phyloP scores from a whole-genome alignment of 257 asterid genomes.

The Rehmannia glutinosa region DNA sequence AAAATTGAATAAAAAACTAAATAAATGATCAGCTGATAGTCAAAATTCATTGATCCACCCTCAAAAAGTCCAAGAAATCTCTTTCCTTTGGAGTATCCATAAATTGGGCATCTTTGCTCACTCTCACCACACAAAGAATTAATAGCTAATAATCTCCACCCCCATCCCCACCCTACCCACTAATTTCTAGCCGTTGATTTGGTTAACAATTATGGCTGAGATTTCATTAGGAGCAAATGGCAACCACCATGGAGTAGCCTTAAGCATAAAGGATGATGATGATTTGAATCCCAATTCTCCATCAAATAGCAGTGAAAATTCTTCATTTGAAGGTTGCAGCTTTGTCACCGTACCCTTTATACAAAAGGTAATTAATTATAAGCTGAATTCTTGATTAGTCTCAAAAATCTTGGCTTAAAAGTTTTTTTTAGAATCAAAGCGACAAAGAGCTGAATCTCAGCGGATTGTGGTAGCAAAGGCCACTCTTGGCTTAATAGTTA shows the following conservation, averaged over 20 bases:
- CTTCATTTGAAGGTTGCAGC: slow-evolving; percentile 27
- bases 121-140: neutral
- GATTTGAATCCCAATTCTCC: slow-evolving; percentile 1
- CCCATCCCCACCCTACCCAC: neutral
- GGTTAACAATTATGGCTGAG: slow-evolving; percentile 43
- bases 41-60: slow-evolving; percentile 33
- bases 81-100: too few species aligned
- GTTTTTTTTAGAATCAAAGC: too few species aligned
- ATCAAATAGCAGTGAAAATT: neutral
- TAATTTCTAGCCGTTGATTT: neutral
- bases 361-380: slow-evolving; percentile 59
- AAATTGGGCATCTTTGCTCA: slow-evolving; percentile 16
- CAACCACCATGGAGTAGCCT: slow-evolving; percentile 28
- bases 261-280: slow-evolving; percentile 52
- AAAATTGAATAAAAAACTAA: neutral
- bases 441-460: too few species aligned
- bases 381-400: too few species aligned
- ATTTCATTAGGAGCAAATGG: slow-evolving; percentile 41
- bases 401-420: too few species aligned
- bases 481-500: too few species aligned
- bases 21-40: slow-evolving; percentile 9
- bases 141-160: neutral
- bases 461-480: too few species aligned
- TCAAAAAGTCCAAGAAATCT: slow-evolving; percentile 19
- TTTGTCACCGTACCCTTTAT: slow-evolving; percentile 53